Percentiles rank a stretch among this genome's conserved stretches.
Conservation (phyloP, 306 rosid genomes). For the Ammopiptanthus mongolicus region DNA sequence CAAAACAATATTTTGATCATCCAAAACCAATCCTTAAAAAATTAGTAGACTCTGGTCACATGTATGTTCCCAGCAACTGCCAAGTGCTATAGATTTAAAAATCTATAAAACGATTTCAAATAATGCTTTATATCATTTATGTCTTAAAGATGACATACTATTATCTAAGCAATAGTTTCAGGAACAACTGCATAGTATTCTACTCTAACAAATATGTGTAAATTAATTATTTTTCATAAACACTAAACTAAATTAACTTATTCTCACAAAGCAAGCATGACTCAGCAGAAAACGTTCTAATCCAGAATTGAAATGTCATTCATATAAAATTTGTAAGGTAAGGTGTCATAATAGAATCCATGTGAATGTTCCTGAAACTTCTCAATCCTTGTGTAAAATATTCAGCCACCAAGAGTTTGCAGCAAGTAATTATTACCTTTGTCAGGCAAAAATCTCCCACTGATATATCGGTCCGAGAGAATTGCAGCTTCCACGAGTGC, state of each 20-base stretch:
- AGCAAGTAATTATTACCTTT: slow-evolving; percentile 44
- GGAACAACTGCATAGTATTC: background rate
- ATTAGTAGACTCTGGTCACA: background rate
- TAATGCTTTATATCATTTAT: background rate
- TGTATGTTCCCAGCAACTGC: background rate
- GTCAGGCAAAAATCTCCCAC: slow-evolving; percentile 75
- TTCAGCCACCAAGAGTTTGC: background rate
- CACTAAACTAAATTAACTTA: background rate
- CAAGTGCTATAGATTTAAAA: slow-evolving; percentile 8
- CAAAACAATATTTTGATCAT: background rate
- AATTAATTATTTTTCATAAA: background rate
- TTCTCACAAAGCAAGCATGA: background rate
- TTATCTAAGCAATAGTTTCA: background rate
- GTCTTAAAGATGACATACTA: background rate
- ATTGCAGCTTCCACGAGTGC: slow-evolving; percentile 77
- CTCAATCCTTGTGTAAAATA: background rate
- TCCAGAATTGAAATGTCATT: background rate
- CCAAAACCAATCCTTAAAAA: background rate
- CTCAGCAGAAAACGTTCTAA: background rate
- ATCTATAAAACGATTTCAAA: background rate
- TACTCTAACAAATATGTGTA: background rate
- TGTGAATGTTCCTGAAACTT: background rate
- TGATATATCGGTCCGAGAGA: slow-evolving; percentile 72
- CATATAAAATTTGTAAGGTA: background rate
- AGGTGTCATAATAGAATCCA: background rate